A percentile compares a stretch with the other conserved stretches of the same genome.
phyloP scores from a whole-genome alignment of 2,329 filamentous ascomycete genomes.

The Colletotrichum tanaceti region DNA sequence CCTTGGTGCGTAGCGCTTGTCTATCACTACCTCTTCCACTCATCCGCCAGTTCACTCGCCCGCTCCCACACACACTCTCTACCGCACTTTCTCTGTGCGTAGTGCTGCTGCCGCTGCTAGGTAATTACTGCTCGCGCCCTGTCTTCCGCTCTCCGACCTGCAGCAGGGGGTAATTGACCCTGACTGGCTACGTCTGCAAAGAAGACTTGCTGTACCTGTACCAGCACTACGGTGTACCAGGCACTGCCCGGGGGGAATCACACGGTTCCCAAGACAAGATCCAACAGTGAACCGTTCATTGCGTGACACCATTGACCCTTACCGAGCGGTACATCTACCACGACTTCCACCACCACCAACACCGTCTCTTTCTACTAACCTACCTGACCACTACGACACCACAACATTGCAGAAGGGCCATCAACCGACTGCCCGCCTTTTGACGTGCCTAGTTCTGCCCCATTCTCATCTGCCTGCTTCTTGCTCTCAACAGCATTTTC shows the following conservation, averaged over 20 bases:
- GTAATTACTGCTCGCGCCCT: no score
- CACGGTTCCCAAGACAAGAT: conserved; percentile 21
- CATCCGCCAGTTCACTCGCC: conserved; percentile 3
- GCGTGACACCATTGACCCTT: conserved; percentile 11
- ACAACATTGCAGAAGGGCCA: conserved; percentile 27
- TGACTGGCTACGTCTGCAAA: conserved; percentile 14
- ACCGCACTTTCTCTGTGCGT: conserved; percentile 1
- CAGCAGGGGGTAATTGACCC: conserved; percentile 26
- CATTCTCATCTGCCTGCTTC: conserved; percentile 29
- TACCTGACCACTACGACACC: conserved; percentile 18
- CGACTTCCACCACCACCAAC: conserved; percentile 20
- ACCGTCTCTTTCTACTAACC: conserved; percentile 4
- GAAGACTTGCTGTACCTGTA: conserved; percentile 3
- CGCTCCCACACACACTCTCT: neutral
- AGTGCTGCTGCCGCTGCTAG: conserved; percentile 1
- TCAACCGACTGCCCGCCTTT: conserved; percentile 28
- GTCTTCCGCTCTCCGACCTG: conserved; percentile 27
- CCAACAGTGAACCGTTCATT: conserved; percentile 13
- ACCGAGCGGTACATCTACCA: conserved; percentile 20
- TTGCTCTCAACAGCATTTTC: conserved; percentile 33
- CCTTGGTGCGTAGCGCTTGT: conserved; percentile 31
- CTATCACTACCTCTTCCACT: conserved; percentile 21
- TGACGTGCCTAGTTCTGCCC: conserved; percentile 25
- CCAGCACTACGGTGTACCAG: neutral
- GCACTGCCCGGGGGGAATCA: conserved; percentile 16